Percentiles rank a stretch among this genome's conserved stretches.
These are phyloP conservation scores for Acrocalymma vagum DNA, from an alignment of 2,329 filamentous ascomycete species.

Conservation along the genomic window DNA sequence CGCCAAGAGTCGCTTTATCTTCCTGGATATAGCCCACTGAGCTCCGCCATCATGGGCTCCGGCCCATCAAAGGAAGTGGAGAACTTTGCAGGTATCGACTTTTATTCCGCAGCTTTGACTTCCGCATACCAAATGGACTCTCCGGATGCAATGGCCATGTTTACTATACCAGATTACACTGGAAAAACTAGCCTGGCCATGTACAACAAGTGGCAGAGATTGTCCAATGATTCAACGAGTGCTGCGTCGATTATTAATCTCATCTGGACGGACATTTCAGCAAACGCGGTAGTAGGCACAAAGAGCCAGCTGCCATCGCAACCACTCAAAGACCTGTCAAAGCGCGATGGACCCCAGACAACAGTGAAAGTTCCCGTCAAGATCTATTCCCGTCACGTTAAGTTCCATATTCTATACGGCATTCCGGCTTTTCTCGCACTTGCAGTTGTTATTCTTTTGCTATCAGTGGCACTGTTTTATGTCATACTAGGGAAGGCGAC, in stretches of 20 bases:
- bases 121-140: constrained; percentile 23
- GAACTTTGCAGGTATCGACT: constrained; percentile 48
- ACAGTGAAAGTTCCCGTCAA: constrained; percentile 27
- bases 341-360: constrained; percentile 6
- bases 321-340: constrained; percentile 11
- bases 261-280: constrained; percentile 55
- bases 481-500: constrained; percentile 13
- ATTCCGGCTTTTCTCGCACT: constrained; percentile 39
- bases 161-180: constrained; percentile 39
- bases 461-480: constrained; percentile 2
- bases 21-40: constrained; percentile 27
- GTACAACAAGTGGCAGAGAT: constrained; percentile 50
- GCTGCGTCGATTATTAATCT: constrained; percentile 51
- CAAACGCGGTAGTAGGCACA: constrained; percentile 54
- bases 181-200: constrained; percentile 50
- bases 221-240: constrained; percentile 31
- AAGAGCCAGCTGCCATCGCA: constrained; percentile 18
- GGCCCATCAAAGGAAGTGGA: constrained; percentile 16
- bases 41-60: too few species aligned
- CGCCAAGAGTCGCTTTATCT: constrained; percentile 41
- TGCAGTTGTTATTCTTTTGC: constrained; percentile 7
- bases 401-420: constrained; percentile 43
- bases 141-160: background rate
- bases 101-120: constrained; percentile 35
- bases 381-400: constrained; percentile 35